A percentile compares a stretch with the other conserved stretches of the same genome.
Conservation (phyloP, 2,329 filamentous ascomycete genomes). For the Grosmannia serpens region DNA sequence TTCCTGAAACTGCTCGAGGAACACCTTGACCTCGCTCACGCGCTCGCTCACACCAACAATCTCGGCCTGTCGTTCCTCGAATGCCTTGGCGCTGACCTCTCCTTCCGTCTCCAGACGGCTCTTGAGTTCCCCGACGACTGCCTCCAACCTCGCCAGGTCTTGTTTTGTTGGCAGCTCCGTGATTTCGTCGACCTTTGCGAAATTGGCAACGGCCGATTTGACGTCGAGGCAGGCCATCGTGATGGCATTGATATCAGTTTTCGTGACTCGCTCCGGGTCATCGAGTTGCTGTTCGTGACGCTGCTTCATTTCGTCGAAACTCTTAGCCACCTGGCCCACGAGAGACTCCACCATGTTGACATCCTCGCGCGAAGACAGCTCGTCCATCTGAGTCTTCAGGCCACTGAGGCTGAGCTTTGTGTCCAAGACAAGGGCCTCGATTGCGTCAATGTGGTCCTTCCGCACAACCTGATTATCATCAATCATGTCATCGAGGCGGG, state of each 20-base stretch:
- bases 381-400: constrained; percentile 10
- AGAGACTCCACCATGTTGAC: constrained; percentile 65
- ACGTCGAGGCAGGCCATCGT: constrained; percentile 76
- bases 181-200: constrained; percentile 54
- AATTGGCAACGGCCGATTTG: constrained; percentile 64
- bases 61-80: constrained; percentile 76
- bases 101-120: constrained; percentile 54
- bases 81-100: constrained; percentile 63
- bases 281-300: constrained; percentile 41
- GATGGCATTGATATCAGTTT: constrained; percentile 71
- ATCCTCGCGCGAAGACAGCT: constrained; percentile 60
- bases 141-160: constrained; percentile 59
- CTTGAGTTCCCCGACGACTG: constrained; percentile 57
- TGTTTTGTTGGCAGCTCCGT: constrained; percentile 63
- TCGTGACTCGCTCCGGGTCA: constrained; percentile 56
- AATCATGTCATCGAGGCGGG: constrained; percentile 69
- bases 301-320: constrained; percentile 63
- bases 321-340: constrained; percentile 62
- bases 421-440: constrained; percentile 58
- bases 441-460: constrained; percentile 52
- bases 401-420: constrained; percentile 60
- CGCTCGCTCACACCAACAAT: constrained; percentile 67
- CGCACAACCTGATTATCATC: constrained; percentile 59
- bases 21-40: constrained; percentile 54
- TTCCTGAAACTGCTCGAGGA: constrained; percentile 68